Base-by-base conservation (phyloP, 495 filamentous ascomycete species). In the Poronia punctata region DNA sequence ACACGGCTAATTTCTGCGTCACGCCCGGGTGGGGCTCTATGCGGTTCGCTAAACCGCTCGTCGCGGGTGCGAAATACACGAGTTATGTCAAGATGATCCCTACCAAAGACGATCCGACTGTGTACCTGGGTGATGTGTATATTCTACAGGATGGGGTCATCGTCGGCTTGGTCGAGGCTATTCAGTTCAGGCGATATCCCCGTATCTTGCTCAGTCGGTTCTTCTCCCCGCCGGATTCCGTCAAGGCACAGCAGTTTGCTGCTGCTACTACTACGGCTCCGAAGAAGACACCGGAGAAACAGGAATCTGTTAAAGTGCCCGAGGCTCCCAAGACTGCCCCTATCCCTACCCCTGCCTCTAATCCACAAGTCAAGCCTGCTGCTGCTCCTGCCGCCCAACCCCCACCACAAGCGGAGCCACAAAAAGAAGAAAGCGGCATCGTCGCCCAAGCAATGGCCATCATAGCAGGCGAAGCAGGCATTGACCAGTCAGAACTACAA, bases 81-180 rank as follows among this genome's bases (percentile, higher is more conserved):
- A 49, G 42, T 11, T 72, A 72, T 30, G 60, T 67, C 12, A 54
- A 54, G 25, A 69, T 70, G 67, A 41, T 59, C 18, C 63, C 62
- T 15, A 52, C 20, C 4, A 20, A 14, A 5, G 49, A 45, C 5
- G 56, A 67, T n/a, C 19, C 44, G 2, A 48, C 32, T 7, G 34
- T 56, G n/a, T 62, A 43, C 25, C n/a, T 43, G 0, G 68, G 67
- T 11, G 67, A 70, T 41, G 50, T 67, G 1, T 71, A 68, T 38
- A 47, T 70, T 4, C 35, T 71, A 0, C 64, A 74, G 3, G 68
- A 61, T 1, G 62, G 67, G 5, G 40, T 26, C 1, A 55, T 72
- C 22, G 29, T 70, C 1, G 67, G 59, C 1, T 46, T 66, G 43
- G 45, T 64, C 5, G 52, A 45, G 0, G 46, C 38, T 1, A 61